Conservation (phyloP, 352 stramenopile genomes). For the Lagenidium sp. region DNA sequence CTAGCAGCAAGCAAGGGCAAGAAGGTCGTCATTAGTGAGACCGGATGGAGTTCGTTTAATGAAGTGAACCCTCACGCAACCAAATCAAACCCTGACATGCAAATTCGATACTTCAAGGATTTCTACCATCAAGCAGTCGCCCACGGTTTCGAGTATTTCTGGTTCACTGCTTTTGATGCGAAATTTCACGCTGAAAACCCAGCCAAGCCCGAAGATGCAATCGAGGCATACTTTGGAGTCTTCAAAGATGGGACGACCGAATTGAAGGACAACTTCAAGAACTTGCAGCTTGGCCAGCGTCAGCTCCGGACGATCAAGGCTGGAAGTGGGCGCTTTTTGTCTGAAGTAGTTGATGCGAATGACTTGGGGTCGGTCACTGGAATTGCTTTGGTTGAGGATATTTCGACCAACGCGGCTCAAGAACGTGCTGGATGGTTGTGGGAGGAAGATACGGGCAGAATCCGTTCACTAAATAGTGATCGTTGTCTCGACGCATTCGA, state of each 20-base stretch:
- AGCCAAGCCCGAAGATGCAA: slow-evolving; percentile 16
- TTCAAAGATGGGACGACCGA: slow-evolving; percentile 35
- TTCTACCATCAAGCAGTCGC: slow-evolving; percentile 46
- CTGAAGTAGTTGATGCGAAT: slow-evolving; percentile 12
- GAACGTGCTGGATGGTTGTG: slow-evolving; percentile 67
- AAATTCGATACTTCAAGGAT: slow-evolving; percentile 67
- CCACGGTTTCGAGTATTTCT: slow-evolving; percentile 59
- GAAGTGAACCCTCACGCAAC: too few species aligned
- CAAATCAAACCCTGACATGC: too few species aligned
- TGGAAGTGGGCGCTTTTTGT: slow-evolving; percentile 8
- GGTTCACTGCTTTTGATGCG: slow-evolving; percentile 63
- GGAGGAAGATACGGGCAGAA: slow-evolving; percentile 26
- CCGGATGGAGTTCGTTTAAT: too few species aligned
- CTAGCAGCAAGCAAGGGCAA: slow-evolving; percentile 41
- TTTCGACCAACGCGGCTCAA: slow-evolving; percentile 27
- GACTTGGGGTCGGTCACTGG: slow-evolving; percentile 25
- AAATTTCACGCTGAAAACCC: slow-evolving; percentile 37
- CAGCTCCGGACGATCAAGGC: slow-evolving; percentile 9
- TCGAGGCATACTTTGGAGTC: slow-evolving; percentile 63
- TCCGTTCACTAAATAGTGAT: slow-evolving; percentile 63
- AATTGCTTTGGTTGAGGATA: slow-evolving; percentile 24
- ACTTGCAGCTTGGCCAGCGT: slow-evolving; percentile 24
- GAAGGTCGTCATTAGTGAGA: slow-evolving; percentile 56
- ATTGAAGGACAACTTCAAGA: slow-evolving; percentile 55
- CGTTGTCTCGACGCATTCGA: slow-evolving; percentile 32